Percentiles rank a stretch among this genome's conserved stretches.
Conservation (phyloP, 2,329 filamentous ascomycete species). For the Microcyclosporella mali region DNA sequence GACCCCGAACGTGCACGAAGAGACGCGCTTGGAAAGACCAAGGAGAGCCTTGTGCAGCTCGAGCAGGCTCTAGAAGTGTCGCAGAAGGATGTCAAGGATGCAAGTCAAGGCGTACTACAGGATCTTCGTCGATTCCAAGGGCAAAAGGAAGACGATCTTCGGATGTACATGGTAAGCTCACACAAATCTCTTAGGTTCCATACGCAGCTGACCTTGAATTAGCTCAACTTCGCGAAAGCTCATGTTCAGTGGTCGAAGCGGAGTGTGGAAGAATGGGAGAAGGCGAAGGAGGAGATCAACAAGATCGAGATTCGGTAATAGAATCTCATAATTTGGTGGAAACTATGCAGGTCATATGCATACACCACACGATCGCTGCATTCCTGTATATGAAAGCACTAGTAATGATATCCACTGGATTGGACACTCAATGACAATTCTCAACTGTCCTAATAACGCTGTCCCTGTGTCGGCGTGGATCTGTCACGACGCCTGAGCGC, state of each 20-base stretch:
- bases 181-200: not conserved
- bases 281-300: conserved; percentile 76
- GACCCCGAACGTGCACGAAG: conserved; percentile 88
- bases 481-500: no score
- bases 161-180: conserved; percentile 82
- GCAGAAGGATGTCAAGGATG: conserved; percentile 87
- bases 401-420: conserved; percentile 3
- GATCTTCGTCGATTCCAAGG: conserved; percentile 88
- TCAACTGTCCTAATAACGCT: not conserved
- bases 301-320: conserved; percentile 61
- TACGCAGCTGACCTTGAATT: conserved; percentile 7
- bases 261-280: conserved; percentile 86
- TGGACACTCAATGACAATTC: not conserved
- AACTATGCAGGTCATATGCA: not conserved
- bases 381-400: conserved; percentile 3
- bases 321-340: not conserved
- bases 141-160: conserved; percentile 92
- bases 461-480: no score
- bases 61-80: conserved; percentile 86
- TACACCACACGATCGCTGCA: not conserved
- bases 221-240: conserved; percentile 88
- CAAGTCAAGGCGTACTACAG: conserved; percentile 77
- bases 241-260: conserved; percentile 93
- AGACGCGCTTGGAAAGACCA: conserved; percentile 92
- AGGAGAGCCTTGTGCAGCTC: conserved; percentile 76